A percentile compares a stretch with the other conserved stretches of the same genome.
Conservation (phyloP, 2,329 filamentous ascomycete species). For the Graphilbum fragrans region DNA sequence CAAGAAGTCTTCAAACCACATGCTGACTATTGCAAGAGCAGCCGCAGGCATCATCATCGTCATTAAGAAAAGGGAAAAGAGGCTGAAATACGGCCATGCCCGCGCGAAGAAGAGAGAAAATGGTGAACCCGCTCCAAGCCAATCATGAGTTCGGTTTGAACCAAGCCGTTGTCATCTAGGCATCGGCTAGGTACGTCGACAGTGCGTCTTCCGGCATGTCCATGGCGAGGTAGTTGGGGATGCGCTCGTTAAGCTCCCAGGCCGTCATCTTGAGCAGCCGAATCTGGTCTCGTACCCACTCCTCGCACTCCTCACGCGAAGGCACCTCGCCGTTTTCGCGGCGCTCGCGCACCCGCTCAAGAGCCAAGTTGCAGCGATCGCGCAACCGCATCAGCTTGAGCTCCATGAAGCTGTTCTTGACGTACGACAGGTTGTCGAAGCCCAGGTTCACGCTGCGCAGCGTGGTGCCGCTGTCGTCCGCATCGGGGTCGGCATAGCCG, state of each 20-base stretch:
- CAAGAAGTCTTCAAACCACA: too few relatives aligned
- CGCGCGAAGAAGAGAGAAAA: too few relatives aligned
- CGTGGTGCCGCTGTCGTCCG: conserved; percentile 7
- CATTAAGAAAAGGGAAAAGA: too few relatives aligned
- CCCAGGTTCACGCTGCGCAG: conserved; percentile 5
- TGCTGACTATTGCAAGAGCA: too few relatives aligned
- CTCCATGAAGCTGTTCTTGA: conserved; percentile 7
- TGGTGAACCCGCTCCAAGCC: too few relatives aligned
- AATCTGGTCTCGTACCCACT: conserved; percentile 8
- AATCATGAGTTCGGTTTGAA: too few relatives aligned
- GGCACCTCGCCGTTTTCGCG: not conserved
- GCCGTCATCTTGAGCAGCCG: conserved; percentile 4
- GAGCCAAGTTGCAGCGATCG: conserved; percentile 5
- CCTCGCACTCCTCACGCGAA: conserved; percentile 4
- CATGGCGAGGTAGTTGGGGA: not conserved
- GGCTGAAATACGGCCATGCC: too few relatives aligned
- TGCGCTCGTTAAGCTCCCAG: conserved; percentile 6
- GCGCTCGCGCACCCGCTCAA: conserved; percentile 3
- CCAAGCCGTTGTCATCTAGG: too few relatives aligned
- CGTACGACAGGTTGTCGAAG: conserved; percentile 4
- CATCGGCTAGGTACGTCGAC: conserved; percentile 1
- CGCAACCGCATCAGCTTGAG: conserved; percentile 7
- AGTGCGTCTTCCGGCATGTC: conserved; percentile 3
- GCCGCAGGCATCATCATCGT: too few relatives aligned
- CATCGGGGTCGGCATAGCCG: conserved; percentile 8